Base-by-base conservation (phyloP, 192 early-diverging fungal genomes). In the Podila minutissima region DNA sequence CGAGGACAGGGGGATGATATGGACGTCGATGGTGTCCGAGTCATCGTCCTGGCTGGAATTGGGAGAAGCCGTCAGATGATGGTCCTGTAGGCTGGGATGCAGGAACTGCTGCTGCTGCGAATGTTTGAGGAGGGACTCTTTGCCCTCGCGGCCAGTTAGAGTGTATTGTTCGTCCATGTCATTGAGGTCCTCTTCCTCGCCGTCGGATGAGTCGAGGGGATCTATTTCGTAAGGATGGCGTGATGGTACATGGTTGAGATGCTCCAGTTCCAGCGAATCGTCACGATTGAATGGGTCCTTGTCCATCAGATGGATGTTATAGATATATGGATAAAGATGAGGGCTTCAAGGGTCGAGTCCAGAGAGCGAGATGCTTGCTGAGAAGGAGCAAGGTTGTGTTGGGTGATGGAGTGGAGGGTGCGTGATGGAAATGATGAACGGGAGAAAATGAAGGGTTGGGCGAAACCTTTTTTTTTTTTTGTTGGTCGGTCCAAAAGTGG, bases 131-230 rank as follows among this genome's bases (percentile, higher is more conserved):
- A 76, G 64, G 33, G 75, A 59, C 29, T 78, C 75, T 59, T 78
- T 78, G 38, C 63, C 63, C 17, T 41, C 59, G 19, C 31, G 33
- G 24, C 67, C 77, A 9, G 77, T 73, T 2, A 81, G 67, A 11
- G 77, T 65, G 4, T 81, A 66, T 20, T 72, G 70, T 10, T 81
- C 77, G 26, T 66, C 63, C 15, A 69, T 46, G 24, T 24, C 62
- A 11, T 81, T 65, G 15, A 72, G 60, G 32, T 73, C 71, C 31
- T 81, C 77, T 46, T 73, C 67, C n/a, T 81, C 77, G 12, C 31
- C 67, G 7, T 81, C 77, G n/a, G 77, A 76, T n/a, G 67, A 81
- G 58, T 81, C 77, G 46, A 81, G 77, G n/a, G 77, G 77, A 59
- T 81, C 77, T 59, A 81, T 81, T 59, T 72, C 66, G 58, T 81